These are phyloP conservation scores for Penicillium maclennaniae DNA, from an alignment of 495 filamentous ascomycete genomes.

Conservation along the genomic window DNA sequence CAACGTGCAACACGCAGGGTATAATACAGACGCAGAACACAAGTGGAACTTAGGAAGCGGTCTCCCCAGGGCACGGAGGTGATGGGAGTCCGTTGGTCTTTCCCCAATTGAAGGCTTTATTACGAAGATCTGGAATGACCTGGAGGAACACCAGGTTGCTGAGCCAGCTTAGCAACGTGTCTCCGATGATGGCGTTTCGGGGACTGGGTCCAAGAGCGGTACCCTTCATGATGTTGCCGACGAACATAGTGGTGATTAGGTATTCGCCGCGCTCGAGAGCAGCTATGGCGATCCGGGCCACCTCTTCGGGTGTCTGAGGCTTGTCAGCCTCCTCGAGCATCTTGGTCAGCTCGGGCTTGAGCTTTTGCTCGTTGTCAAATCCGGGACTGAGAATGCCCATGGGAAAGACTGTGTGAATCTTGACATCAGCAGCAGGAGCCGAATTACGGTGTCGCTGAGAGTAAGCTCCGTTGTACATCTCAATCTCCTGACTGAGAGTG, in stretches of 20 bases:
- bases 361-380: constrained; percentile 69
- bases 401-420: constrained; percentile 80
- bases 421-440: constrained; percentile 55
- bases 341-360: constrained; percentile 78
- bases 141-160: constrained; percentile 42
- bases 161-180: constrained; percentile 43
- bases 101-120: constrained; percentile 45
- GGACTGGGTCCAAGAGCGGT: constrained; percentile 41
- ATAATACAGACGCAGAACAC: constrained; percentile 17
- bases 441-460: constrained; percentile 44
- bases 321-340: constrained; percentile 79
- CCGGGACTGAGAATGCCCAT: constrained; percentile 77
- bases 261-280: constrained; percentile 79
- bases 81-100: constrained; percentile 38
- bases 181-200: constrained; percentile 37
- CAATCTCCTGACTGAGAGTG: constrained; percentile 74
- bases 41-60: background rate
- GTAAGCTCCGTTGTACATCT: constrained; percentile 68
- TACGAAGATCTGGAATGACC: constrained; percentile 42
- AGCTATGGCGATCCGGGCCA: constrained; percentile 63
- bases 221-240: constrained; percentile 64
- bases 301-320: constrained; percentile 71
- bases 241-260: constrained; percentile 65
- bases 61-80: background rate
- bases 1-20: constrained; percentile 15